A percentile compares a stretch with the other conserved stretches of the same genome.
Conservation (phyloP, 257 asterid genomes). For the Jacaranda mimosifolia region DNA sequence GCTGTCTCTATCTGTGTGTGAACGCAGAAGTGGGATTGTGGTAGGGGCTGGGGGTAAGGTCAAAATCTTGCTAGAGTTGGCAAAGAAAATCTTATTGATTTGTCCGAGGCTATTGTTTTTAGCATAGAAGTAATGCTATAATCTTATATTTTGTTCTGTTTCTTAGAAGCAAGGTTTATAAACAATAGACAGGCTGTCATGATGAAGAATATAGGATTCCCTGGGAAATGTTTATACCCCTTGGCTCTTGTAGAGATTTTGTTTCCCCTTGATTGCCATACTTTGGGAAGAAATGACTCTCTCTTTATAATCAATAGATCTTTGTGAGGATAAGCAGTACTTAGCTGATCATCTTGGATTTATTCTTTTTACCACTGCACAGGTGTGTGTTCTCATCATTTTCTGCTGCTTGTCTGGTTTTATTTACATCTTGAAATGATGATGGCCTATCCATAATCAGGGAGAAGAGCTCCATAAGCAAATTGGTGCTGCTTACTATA, state of each 20-base stretch:
- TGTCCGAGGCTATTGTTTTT: neutral
- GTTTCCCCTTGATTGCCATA: no score
- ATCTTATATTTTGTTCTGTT: no score
- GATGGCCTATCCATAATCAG: conserved; percentile 46
- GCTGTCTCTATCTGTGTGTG: no score
- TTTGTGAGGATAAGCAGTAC: conserved; percentile 91
- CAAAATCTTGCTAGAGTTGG: no score
- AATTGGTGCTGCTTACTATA: conserved; percentile 83
- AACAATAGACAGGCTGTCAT: no score
- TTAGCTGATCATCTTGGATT: conserved; percentile 94
- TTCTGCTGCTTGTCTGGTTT: neutral
- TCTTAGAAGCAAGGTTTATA: no score
- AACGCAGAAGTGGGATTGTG: no score
- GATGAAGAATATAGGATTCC: no score
- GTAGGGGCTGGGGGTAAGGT: no score
- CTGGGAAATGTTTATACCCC: neutral
- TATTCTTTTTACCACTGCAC: conserved; percentile 80
- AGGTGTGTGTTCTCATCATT: conserved; percentile 53
- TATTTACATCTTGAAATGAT: conserved; percentile 7
- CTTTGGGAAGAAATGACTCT: no score
- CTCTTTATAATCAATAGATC: conserved; percentile 57
- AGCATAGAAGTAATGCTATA: no score
- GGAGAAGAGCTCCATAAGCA: conserved; percentile 96
- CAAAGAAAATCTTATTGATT: no score
- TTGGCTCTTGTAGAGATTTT: neutral